A percentile compares a stretch with the other conserved stretches of the same genome.
Evolutionary conservation across 441 rosid genomes (phyloP).

Genomic region (Dalechampia spathulata): DNA sequence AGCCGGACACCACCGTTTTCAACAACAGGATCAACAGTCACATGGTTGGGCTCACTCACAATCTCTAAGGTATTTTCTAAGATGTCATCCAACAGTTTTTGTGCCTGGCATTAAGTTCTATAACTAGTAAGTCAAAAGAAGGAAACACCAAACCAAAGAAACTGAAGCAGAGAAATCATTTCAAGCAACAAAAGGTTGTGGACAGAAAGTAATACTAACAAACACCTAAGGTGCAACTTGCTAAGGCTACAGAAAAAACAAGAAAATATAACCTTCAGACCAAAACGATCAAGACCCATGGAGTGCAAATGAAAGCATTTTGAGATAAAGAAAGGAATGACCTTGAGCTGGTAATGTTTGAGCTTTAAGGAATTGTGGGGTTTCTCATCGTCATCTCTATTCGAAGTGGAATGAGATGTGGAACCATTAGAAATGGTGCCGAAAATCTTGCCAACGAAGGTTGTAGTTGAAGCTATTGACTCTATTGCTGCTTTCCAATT

Average conservation of each 20-base stretch:
- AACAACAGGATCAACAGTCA: conserved; percentile 19
- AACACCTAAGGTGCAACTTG: no score
- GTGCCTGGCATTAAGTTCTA: conserved; percentile 47
- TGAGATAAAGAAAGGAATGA: conserved; percentile 4
- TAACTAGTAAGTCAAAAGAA: conserved; percentile 3
- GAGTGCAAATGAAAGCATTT: no score
- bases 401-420: conserved; percentile 18
- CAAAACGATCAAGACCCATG: neutral
- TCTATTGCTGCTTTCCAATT: conserved; percentile 75
- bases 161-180: neutral
- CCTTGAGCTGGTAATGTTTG: conserved; percentile 73
- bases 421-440: conserved; percentile 7
- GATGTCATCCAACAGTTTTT: conserved; percentile 62
- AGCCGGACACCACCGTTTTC: conserved; percentile 57
- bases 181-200: neutral
- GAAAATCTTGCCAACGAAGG: conserved; percentile 21
- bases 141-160: neutral
- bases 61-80: conserved; percentile 53
- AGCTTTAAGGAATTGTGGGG: conserved; percentile 43
- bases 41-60: conserved; percentile 31
- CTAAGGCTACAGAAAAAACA: no score
- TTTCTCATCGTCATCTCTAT: conserved; percentile 17
- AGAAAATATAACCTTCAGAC: neutral
- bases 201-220: no score
- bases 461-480: conserved; percentile 52